Evolutionary conservation across 352 stramenopile species (phyloP).

Genomic region (Phytophthora pseudosyringae): DNA sequence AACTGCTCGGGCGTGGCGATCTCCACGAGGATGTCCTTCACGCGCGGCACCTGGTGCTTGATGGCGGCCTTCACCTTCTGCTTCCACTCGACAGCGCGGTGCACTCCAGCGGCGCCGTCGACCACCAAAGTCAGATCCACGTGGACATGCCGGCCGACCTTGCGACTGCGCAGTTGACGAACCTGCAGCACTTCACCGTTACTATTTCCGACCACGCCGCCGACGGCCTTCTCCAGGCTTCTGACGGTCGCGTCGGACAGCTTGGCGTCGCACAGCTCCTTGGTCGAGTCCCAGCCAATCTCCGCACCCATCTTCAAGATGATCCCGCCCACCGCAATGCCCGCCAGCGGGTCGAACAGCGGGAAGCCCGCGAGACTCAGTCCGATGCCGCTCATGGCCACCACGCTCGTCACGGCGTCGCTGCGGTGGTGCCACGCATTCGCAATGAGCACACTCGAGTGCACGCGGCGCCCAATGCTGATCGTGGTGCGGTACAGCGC

Average conservation of each 20-base stretch:
- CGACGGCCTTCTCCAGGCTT: constrained; percentile 46
- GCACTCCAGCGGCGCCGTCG: constrained; percentile 29
- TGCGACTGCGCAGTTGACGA: constrained; percentile 58
- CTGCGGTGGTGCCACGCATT: constrained; percentile 96
- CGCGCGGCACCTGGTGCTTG: constrained; percentile 48
- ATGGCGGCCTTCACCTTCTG: constrained; percentile 59
- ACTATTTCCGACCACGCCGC: constrained; percentile 49
- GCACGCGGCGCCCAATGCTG: constrained; percentile 86
- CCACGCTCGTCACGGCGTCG: constrained; percentile 83
- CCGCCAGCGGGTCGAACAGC: constrained; percentile 70
- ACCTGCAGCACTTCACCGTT: constrained; percentile 52
- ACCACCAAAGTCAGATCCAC: constrained; percentile 70
- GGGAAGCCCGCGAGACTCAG: constrained; percentile 67
- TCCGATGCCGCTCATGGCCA: constrained; percentile 71
- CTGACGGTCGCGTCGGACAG: constrained; percentile 43
- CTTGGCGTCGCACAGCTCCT: constrained; percentile 72
- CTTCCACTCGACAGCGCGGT: constrained; percentile 64
- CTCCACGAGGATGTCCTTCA: constrained; percentile 73
- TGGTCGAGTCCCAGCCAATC: constrained; percentile 63
- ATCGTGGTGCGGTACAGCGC: constrained; percentile 92
- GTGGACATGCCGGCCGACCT: constrained; percentile 61
- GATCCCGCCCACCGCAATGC: constrained; percentile 75
- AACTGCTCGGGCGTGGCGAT: constrained; percentile 45
- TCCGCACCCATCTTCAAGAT: constrained; percentile 82
- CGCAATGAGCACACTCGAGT: constrained; percentile 94